A percentile compares a stretch with the other conserved stretches of the same genome.
These are phyloP conservation scores for Aspergillus sp. DNA, from an alignment of 2,329 filamentous ascomycete species.

Conservation along the genomic window DNA sequence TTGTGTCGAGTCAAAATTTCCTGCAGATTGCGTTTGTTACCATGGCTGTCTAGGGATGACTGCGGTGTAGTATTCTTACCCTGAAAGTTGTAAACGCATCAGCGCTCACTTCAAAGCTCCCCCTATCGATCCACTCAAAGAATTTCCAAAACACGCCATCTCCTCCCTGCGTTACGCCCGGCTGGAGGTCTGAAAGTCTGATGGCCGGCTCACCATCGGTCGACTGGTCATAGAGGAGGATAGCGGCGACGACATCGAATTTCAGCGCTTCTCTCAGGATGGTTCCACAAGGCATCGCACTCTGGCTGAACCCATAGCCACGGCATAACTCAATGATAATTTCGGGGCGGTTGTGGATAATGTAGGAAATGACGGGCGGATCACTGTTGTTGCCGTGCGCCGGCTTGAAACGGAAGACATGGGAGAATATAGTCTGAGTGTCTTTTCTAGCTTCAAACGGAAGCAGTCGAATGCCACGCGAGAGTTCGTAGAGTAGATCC, in stretches of 20 bases:
- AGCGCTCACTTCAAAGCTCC: conserved; percentile 92
- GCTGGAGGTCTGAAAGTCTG: conserved; percentile 72
- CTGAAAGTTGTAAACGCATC: conserved; percentile 97
- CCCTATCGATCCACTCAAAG: conserved; percentile 95
- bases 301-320: conserved; percentile 85
- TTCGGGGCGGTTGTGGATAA: conserved; percentile 79
- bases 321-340: conserved; percentile 83
- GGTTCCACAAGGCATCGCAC: conserved; percentile 83
- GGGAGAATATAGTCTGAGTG: conserved; percentile 91
- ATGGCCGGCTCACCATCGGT: conserved; percentile 68
- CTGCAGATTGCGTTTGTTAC: conserved; percentile 40
- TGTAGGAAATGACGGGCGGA: conserved; percentile 80
- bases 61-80: conserved; percentile 47
- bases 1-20: conserved; percentile 95
- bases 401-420: conserved; percentile 85
- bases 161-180: conserved; percentile 69
- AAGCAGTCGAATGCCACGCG: conserved; percentile 74
- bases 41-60: no score
- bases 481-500: conserved; percentile 80
- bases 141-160: conserved; percentile 93
- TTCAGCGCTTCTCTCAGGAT: conserved; percentile 87
- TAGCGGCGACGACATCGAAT: conserved; percentile 81
- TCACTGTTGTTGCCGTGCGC: conserved; percentile 63
- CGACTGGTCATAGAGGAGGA: conserved; percentile 90
- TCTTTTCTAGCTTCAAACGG: conserved; percentile 97